Percentiles rank a stretch among this genome's conserved stretches.
These are phyloP conservation scores for Epichloe typhina DNA, from an alignment of 2,329 filamentous ascomycete genomes.

Conservation along the genomic window DNA sequence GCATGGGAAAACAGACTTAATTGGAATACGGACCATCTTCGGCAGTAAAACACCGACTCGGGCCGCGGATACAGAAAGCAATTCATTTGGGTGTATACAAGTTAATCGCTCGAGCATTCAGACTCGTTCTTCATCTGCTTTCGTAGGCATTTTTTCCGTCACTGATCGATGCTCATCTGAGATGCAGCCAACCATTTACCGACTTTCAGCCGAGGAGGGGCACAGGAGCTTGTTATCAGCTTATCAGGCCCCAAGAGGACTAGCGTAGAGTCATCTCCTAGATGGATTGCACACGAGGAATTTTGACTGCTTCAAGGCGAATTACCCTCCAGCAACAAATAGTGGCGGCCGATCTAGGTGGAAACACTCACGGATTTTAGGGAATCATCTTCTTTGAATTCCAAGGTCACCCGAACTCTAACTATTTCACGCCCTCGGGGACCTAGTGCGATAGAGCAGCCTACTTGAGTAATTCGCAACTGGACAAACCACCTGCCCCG, in stretches of 20 bases:
- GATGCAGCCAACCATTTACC: constrained; percentile 9
- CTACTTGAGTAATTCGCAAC: background rate
- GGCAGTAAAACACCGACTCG: too few relatives aligned
- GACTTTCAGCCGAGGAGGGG: constrained; percentile 22
- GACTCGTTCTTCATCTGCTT: background rate
- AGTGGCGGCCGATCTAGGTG: background rate
- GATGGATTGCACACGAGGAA: constrained; percentile 28
- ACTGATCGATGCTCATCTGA: background rate
- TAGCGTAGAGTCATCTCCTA: constrained; percentile 27
- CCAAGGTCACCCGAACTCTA: background rate
- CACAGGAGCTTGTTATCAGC: constrained; percentile 22
- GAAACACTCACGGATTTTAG: background rate
- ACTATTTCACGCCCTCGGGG: background rate
- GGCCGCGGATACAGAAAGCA: too few relatives aligned
- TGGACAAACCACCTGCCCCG: constrained; percentile 14
- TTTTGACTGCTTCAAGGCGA: constrained; percentile 25
- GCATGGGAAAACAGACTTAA: too few relatives aligned
- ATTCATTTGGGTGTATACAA: too few relatives aligned
- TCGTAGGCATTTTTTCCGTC: background rate
- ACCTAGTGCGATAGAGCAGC: background rate
- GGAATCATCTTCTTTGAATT: background rate
- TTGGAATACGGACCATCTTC: too few relatives aligned
- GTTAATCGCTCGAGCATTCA: too few relatives aligned
- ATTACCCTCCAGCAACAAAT: constrained; percentile 14
- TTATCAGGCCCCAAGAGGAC: constrained; percentile 22